Evolutionary conservation across 2,329 filamentous ascomycete species (phyloP).

Genomic region (Pestalotiopsis sp.): DNA sequence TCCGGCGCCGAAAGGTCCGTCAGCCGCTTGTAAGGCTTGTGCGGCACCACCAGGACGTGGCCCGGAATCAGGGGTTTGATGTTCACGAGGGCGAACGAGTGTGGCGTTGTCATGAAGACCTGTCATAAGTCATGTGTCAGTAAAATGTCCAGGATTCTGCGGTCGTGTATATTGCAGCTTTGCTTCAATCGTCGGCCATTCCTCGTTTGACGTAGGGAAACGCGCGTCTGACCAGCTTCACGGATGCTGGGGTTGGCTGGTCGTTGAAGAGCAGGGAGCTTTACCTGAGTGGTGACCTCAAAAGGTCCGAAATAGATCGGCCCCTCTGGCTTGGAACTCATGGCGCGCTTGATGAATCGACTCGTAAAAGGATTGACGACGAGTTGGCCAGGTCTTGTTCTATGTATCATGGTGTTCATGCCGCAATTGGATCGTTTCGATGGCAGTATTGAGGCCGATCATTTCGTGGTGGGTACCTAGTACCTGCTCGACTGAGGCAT

Average conservation of each 20-base stretch:
- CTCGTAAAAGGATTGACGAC: constrained; percentile 14
- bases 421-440: neutral
- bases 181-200: no score
- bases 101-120: constrained; percentile 83
- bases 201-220: no score
- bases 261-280: constrained; percentile 15
- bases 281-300: constrained; percentile 73
- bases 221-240: neutral
- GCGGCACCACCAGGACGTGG: constrained; percentile 88
- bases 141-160: no score
- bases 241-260: neutral
- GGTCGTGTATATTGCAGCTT: no score
- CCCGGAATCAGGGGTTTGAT: constrained; percentile 92
- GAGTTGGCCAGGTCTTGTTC: constrained; percentile 9
- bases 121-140: constrained; percentile 35
- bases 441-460: neutral
- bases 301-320: constrained; percentile 73
- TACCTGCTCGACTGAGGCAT: neutral
- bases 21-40: constrained; percentile 68
- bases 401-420: constrained; percentile 16
- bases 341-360: constrained; percentile 11
- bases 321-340: constrained; percentile 18
- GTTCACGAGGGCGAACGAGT: constrained; percentile 90
- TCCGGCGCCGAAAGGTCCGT: constrained; percentile 73
- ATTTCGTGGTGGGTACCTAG: neutral